Evolutionary conservation across 331 rosid genomes (phyloP), one percentile per base, ranked within the genome.

Genomic region (Rosa hybrid): DNA sequence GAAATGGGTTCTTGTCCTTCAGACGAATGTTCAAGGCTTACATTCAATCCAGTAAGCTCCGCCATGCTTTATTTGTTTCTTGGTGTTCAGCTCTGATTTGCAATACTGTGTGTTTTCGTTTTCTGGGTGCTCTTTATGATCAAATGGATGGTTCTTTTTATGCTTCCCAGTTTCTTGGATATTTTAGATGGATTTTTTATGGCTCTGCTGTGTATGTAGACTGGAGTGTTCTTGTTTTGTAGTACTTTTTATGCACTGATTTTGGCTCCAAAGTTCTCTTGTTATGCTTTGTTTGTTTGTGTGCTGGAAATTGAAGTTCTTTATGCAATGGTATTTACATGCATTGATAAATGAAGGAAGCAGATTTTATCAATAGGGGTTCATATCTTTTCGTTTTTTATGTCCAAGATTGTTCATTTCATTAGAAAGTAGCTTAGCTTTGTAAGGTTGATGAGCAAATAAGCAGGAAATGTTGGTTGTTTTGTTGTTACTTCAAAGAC

Each of bases 1-100:
- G 67, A 57, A 74, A 68, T 74, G 85, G 85, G 39, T 74, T 85
- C 20, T 72, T 89, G 78, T 80, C 88, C 54, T 76, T 88, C 78
- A 79, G 65, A 76, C 85, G 87, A 25, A 44, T 77, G 41, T 14
- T 82, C 76, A 88, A 72, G 65, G 73, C 89, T 79, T 83, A 86
- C 73, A 85, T 88, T 68, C 86, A 83, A 65, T 83, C 93, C 73
- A 56, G 98, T 90, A 76, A 89, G 90, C 86, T 27, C 59, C 20
- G 23, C 51, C 48, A 14, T 64, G 10, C 39, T 39, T 51, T 14
- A 7, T 6, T 76, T 62, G 6, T 14, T 50, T n/a, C 65, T 51
- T 78, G 17, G 7, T 16, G 4, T 51, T 38, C 0, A 6, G 21
- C n/a, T 17, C 59, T 13, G 42, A 7, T n/a, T 39, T 13, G 21